A percentile compares a stretch with the other conserved stretches of the same genome.
Conservation (phyloP, 768 basidiomycete species). For the Mycena amicta region DNA sequence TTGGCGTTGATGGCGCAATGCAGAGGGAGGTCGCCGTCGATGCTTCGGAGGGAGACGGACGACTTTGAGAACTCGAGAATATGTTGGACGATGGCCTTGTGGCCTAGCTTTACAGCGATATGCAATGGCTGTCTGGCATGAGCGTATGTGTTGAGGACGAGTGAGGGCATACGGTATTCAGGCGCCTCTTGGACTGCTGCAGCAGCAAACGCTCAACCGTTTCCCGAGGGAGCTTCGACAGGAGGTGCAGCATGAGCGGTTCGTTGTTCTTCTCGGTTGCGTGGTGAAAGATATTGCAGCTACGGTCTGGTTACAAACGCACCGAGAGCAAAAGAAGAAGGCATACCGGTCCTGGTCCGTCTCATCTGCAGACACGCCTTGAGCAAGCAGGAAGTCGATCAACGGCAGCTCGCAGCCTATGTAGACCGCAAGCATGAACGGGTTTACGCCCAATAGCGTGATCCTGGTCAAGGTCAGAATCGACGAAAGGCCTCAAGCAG, state of each 20-base stretch:
- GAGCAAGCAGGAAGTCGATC: conserved; percentile 54
- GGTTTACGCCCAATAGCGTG: conserved; percentile 49
- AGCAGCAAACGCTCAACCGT: conserved; percentile 43
- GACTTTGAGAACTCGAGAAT: conserved; percentile 42
- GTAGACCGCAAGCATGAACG: conserved; percentile 45
- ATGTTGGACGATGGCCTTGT: conserved; percentile 32
- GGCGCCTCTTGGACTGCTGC: conserved; percentile 46
- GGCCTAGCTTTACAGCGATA: conserved; percentile 44
- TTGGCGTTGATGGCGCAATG: conserved; percentile 46
- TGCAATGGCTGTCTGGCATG: conserved; percentile 65
- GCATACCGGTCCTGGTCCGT: conserved; percentile 45
- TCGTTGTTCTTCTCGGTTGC: conserved; percentile 34
- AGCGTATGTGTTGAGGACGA: not conserved
- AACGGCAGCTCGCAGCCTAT: conserved; percentile 31
- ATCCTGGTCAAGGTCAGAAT: too few relatives aligned
- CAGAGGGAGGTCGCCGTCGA: conserved; percentile 53
- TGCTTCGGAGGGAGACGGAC: conserved; percentile 42
- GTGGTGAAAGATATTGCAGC: conserved; percentile 61
- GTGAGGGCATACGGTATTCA: conserved; percentile 44
- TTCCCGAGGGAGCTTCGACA: conserved; percentile 54
- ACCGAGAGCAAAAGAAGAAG: not conserved
- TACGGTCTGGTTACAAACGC: conserved; percentile 24
- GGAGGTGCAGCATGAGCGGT: conserved; percentile 42
- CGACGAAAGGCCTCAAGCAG: too few relatives aligned
- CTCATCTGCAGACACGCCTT: conserved; percentile 46